phyloP scores from a whole-genome alignment of 345 rosid genomes.

The Alliaria petiolata region DNA sequence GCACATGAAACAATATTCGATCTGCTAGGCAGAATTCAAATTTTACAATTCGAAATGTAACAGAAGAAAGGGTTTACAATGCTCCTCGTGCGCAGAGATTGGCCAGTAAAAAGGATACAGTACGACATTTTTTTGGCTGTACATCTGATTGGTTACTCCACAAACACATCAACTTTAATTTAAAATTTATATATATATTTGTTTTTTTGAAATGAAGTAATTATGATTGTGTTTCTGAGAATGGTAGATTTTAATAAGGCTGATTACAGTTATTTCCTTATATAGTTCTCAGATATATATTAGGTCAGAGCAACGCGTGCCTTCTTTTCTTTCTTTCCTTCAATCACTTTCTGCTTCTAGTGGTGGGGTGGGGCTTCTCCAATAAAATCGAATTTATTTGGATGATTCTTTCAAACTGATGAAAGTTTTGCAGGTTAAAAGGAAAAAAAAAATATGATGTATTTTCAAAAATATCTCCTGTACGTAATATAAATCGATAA shows the following conservation, averaged over 20 bases:
- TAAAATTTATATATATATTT: not conserved
- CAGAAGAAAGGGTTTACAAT: not conserved
- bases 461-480: not conserved
- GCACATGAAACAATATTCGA: not conserved
- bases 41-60: slow-evolving; percentile 11
- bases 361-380: slow-evolving; percentile 11
- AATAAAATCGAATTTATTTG: not conserved
- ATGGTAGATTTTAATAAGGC: not conserved
- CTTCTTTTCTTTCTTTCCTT: slow-evolving; percentile 3
- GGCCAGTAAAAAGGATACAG: slow-evolving; percentile 19
- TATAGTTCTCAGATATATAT: slow-evolving; percentile 8
- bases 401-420: not conserved
- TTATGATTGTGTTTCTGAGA: not conserved
- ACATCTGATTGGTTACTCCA: slow-evolving; percentile 18
- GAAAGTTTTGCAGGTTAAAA: not conserved
- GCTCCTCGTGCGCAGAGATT: slow-evolving; percentile 18
- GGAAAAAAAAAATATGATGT: not conserved
- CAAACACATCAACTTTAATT: slow-evolving; percentile 26
- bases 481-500: no score
- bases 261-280: slow-evolving; percentile 15
- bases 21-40: slow-evolving; percentile 9
- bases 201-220: not conserved
- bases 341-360: slow-evolving; percentile 18
- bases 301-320: slow-evolving; percentile 21
- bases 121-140: slow-evolving; percentile 13